Conservation (phyloP, 106 monocot species). For the Chionographis japonica region DNA sequence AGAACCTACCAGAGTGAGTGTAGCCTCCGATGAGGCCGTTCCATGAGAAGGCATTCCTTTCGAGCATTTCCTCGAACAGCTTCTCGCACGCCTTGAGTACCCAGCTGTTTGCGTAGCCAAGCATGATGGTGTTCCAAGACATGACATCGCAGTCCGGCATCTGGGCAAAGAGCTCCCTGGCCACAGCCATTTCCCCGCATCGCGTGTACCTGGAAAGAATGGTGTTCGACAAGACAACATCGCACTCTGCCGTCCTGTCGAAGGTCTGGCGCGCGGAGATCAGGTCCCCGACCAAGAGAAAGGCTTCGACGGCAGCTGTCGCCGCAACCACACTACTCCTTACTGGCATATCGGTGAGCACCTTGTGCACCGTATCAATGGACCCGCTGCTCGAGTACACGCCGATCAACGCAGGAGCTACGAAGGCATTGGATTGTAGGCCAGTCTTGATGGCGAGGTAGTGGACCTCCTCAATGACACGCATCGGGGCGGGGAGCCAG, state of each 20-base stretch:
- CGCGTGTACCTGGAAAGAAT: conserved; percentile 41
- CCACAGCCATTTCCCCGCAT: conserved; percentile 30
- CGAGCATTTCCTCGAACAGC: conserved; percentile 48
- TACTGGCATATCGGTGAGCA: conserved; percentile 43
- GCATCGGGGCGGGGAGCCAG: neutral
- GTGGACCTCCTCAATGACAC: conserved; percentile 29
- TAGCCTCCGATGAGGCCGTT: conserved; percentile 52
- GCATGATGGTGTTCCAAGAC: conserved; percentile 60
- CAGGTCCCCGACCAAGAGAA: conserved; percentile 31
- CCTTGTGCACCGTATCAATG: conserved; percentile 16
- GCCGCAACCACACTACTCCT: conserved; percentile 39
- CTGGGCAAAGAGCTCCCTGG: conserved; percentile 33
- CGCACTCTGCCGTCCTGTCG: conserved; percentile 21
- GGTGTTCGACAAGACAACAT: conserved; percentile 50
- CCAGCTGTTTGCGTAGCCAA: conserved; percentile 27
- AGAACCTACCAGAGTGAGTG: conserved; percentile 11
- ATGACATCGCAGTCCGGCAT: conserved; percentile 47
- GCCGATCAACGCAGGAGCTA: conserved; percentile 42
- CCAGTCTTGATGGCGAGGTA: conserved; percentile 40
- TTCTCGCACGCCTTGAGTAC: conserved; percentile 31
- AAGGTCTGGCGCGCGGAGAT: conserved; percentile 24
- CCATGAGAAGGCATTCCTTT: conserved; percentile 66
- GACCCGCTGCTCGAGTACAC: conserved; percentile 28
- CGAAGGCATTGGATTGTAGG: conserved; percentile 31
- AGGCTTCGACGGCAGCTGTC: conserved; percentile 35